These are phyloP conservation scores for Fusarium graminum DNA, from an alignment of 2,329 filamentous ascomycete genomes.

Conservation along the genomic window DNA sequence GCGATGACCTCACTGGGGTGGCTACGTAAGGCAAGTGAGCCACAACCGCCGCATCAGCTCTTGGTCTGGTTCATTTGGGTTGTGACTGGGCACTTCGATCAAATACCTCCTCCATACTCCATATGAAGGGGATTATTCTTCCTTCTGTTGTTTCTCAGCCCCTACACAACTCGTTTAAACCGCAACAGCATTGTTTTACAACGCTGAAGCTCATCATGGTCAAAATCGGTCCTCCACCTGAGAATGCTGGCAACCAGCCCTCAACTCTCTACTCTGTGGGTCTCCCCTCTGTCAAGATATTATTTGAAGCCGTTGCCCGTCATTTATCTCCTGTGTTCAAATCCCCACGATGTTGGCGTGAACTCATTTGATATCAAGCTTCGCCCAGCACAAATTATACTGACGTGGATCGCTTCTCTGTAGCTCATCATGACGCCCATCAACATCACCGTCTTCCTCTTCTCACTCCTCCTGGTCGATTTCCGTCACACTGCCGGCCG, in stretches of 20 bases:
- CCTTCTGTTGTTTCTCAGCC: background rate
- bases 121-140: background rate
- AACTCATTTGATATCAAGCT: background rate
- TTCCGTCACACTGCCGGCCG: conserved; percentile 66
- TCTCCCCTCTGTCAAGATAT: conserved; percentile 8
- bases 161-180: background rate
- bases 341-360: conserved; percentile 8
- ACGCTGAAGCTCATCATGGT: conserved; percentile 19
- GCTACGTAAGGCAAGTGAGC: conserved; percentile 38
- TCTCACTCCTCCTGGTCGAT: conserved; percentile 75
- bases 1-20: conserved; percentile 44
- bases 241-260: conserved; percentile 33
- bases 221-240: conserved; percentile 24
- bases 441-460: conserved; percentile 72
- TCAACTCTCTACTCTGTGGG: conserved; percentile 48
- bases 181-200: background rate
- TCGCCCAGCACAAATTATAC: background rate
- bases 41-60: conserved; percentile 32
- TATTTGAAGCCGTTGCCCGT: conserved; percentile 2
- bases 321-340: background rate
- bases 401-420: conserved; percentile 48
- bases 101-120: conserved; percentile 2
- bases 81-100: background rate
- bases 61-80: conserved; percentile 16
- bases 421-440: conserved; percentile 70